phyloP scores from a whole-genome alignment of 257 asterid genomes.

The Fraxinus excelsior region DNA sequence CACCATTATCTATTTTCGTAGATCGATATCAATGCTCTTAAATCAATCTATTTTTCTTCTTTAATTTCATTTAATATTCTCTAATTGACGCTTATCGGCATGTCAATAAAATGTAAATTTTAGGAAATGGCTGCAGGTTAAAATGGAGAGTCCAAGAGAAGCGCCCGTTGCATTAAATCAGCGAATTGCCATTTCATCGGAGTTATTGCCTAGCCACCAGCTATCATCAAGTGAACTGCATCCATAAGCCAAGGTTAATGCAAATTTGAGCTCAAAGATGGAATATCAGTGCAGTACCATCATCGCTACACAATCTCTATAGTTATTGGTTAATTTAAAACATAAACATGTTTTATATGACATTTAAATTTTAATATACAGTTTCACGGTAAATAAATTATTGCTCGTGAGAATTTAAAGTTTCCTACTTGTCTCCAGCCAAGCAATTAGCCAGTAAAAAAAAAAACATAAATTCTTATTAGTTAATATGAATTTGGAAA shows the following conservation, averaged over 20 bases:
- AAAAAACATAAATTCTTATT: background rate
- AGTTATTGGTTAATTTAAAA: background rate
- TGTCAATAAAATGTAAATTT: background rate
- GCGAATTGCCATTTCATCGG: constrained; percentile 31
- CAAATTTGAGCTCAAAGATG: background rate
- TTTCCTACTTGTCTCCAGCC: background rate
- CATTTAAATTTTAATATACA: background rate
- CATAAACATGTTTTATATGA: background rate
- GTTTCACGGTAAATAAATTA: too few relatives aligned
- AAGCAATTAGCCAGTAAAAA: too few relatives aligned
- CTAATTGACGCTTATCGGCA: background rate
- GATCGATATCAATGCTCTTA: too few relatives aligned
- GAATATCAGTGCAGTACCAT: constrained; percentile 1
- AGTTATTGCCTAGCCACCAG: constrained; percentile 34
- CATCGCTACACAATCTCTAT: background rate
- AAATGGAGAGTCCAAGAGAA: constrained; percentile 32
- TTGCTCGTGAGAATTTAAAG: background rate
- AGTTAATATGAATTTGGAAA: too few relatives aligned
- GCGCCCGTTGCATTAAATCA: constrained; percentile 30
- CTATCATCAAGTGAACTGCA: constrained; percentile 53
- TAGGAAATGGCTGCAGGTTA: constrained; percentile 28
- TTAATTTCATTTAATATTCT: background rate
- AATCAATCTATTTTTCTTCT: too few relatives aligned
- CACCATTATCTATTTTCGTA: too few relatives aligned
- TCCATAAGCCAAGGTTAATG: constrained; percentile 13